Evolutionary conservation across 2,329 filamentous ascomycete genomes (phyloP).

Genomic region (Aphanoascus verrucosus): DNA sequence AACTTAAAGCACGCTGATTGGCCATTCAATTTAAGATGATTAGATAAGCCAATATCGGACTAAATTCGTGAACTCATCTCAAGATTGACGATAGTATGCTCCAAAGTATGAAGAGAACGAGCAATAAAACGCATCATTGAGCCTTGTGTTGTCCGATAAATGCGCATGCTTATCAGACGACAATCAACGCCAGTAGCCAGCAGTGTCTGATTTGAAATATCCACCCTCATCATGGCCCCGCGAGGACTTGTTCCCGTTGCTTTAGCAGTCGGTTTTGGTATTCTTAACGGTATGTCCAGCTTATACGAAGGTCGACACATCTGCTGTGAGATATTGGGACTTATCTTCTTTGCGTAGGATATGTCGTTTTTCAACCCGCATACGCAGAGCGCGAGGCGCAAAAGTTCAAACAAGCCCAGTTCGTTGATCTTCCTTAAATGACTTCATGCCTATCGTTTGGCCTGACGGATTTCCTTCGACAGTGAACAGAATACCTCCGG

Average conservation of each 20-base stretch:
- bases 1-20: neutral
- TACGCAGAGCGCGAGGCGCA: constrained; percentile 31
- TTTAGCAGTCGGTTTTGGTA: constrained; percentile 31
- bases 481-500: neutral
- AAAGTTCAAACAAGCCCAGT: constrained; percentile 10
- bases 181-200: no score
- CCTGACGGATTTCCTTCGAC: neutral
- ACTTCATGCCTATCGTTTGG: neutral
- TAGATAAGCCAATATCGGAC: no score
- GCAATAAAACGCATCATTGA: no score
- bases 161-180: no score
- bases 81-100: no score
- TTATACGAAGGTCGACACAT: neutral
- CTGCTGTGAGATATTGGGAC: neutral
- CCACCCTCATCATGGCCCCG: constrained; percentile 23
- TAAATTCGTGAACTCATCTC: no score
- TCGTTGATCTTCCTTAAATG: neutral
- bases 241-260: constrained; percentile 30
- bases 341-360: constrained; percentile 24
- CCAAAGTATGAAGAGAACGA: no score
- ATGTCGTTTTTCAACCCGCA: constrained; percentile 36
- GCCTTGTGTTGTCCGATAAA: no score
- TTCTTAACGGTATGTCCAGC: constrained; percentile 30
- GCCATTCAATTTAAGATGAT: neutral
- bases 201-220: no score